Evolutionary conservation across 371 early-diverging fungal species (phyloP).

Genomic region (Mortierella sp.): DNA sequence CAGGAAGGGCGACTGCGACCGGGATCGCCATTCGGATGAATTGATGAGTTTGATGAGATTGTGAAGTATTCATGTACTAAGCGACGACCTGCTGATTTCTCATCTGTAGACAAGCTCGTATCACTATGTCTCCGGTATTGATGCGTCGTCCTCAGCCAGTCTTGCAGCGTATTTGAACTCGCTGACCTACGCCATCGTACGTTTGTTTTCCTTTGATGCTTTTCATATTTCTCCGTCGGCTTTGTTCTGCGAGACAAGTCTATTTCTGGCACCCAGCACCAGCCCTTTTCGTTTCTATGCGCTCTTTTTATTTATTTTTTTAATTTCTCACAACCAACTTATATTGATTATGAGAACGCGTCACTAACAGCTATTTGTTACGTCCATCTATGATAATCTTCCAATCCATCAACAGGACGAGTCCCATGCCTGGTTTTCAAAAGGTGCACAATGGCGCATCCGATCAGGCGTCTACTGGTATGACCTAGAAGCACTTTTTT

Average conservation of each 20-base stretch:
- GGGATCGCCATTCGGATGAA: too few relatives aligned
- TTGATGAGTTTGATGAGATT: too few relatives aligned
- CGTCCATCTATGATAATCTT: too few relatives aligned
- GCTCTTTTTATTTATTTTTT: not conserved
- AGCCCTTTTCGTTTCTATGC: too few relatives aligned
- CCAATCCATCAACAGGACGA: conserved; percentile 64
- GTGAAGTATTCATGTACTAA: too few relatives aligned
- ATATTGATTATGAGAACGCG: too few relatives aligned
- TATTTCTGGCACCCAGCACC: conserved; percentile 1
- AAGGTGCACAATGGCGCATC: conserved; percentile 75
- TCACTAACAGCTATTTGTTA: too few relatives aligned
- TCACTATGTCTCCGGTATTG: conserved; percentile 92
- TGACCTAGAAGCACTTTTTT: too few relatives aligned
- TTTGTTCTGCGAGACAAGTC: too few relatives aligned
- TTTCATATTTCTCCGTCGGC: too few relatives aligned
- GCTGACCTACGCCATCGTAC: conserved; percentile 90
- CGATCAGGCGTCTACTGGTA: conserved; percentile 81
- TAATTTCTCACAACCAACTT: not conserved
- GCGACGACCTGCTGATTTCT: not conserved
- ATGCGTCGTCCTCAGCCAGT: conserved; percentile 94
- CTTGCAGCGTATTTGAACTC: conserved; percentile 96
- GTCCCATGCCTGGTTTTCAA: conserved; percentile 76
- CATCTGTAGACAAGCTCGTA: conserved; percentile 81
- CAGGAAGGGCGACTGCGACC: not conserved
- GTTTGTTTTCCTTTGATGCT: too few relatives aligned